Conservation (phyloP, 164 flowering plant species). For the Malania oleifera region DNA sequence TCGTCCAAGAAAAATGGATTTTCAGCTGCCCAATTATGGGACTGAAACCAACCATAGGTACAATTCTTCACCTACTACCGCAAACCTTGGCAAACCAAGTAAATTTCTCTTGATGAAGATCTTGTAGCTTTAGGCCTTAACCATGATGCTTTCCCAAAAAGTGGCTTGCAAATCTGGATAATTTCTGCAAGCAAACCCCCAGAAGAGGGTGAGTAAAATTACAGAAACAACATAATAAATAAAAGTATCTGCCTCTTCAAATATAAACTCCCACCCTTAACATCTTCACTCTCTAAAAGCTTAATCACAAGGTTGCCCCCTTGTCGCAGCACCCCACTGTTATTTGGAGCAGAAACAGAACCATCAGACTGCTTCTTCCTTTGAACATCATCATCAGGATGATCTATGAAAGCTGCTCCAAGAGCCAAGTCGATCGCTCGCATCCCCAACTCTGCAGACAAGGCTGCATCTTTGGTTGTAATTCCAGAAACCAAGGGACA, state of each 20-base stretch:
- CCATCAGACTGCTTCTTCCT: conserved; percentile 20
- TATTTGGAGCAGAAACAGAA: conserved; percentile 16
- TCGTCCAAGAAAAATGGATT: too few relatives aligned
- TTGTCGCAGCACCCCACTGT: conserved; percentile 43
- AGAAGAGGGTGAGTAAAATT: conserved; percentile 5
- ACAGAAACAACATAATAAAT: background rate
- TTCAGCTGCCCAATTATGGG: too few relatives aligned
- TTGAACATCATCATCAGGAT: conserved; percentile 14
- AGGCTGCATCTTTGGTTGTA: conserved; percentile 72
- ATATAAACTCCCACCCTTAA: conserved; percentile 46
- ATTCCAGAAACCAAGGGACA: conserved; percentile 92
- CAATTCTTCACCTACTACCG: conserved; percentile 1
- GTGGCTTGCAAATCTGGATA: conserved; percentile 58
- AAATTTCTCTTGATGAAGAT: conserved; percentile 88
- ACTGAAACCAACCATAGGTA: too few relatives aligned
- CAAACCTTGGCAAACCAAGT: conserved; percentile 79
- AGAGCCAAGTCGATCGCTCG: conserved; percentile 77
- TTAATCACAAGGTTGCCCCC: conserved; percentile 90
- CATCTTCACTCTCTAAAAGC: conserved; percentile 85
- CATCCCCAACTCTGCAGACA: conserved; percentile 79
- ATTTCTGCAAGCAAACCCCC: conserved; percentile 42
- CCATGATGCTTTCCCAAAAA: conserved; percentile 73
- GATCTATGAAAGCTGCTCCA: conserved; percentile 38
- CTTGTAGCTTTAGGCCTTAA: conserved; percentile 96
- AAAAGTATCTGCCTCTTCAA: background rate